phyloP scores from a whole-genome alignment of 1,284 basidiomycete genomes.

The Moesziomyces parantarcticus region DNA sequence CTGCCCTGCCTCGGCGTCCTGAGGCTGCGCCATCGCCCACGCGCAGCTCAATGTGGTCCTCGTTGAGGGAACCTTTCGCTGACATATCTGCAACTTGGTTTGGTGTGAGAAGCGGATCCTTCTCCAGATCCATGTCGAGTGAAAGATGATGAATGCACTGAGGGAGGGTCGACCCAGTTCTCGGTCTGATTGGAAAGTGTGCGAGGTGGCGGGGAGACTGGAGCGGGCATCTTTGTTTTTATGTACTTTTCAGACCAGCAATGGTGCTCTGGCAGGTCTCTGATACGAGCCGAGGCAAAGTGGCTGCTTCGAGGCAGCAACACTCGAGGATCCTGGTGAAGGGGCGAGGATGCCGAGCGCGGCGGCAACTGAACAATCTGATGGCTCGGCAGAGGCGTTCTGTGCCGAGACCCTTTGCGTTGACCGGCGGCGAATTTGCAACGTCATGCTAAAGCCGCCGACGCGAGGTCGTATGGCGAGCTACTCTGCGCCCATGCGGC shows the following conservation, averaged over 20 bases:
- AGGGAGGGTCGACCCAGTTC: too few species aligned
- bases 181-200: too few species aligned
- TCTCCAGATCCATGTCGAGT: constrained; percentile 14
- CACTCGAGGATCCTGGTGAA: too few species aligned
- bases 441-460: too few species aligned
- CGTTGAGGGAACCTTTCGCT: constrained; percentile 15
- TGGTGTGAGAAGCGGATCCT: constrained; percentile 10
- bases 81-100: constrained; percentile 2
- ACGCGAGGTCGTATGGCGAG: too few species aligned
- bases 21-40: constrained; percentile 11
- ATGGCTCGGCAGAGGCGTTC: too few species aligned
- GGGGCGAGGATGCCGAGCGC: not conserved
- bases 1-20: not conserved
- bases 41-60: constrained; percentile 25
- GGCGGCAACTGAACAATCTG: not conserved
- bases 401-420: constrained; percentile 7
- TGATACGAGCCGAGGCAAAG: not conserved
- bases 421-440: constrained; percentile 15
- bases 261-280: not conserved
- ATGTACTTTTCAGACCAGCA: not conserved
- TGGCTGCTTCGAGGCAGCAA: not conserved
- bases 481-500: too few species aligned
- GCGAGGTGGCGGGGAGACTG: too few species aligned
- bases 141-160: not conserved
- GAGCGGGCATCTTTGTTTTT: too few species aligned